Conservation (phyloP, 1,284 basidiomycete genomes). For the Leccinum variabile region DNA sequence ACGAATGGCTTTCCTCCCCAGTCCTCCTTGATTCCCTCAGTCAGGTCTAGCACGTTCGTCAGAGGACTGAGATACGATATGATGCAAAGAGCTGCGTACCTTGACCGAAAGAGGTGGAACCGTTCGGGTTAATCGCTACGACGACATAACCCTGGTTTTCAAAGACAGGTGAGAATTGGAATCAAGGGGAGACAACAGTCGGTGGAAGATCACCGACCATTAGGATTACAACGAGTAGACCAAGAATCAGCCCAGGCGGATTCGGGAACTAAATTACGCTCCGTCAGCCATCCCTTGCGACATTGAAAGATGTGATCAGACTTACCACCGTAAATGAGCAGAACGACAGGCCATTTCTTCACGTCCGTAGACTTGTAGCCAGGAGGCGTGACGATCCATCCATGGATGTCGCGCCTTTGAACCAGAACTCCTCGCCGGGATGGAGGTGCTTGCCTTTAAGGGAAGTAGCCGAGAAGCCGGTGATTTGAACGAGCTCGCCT, state of each 20-base stretch:
- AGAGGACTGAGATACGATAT: neutral
- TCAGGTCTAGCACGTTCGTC: slow-evolving; percentile 57
- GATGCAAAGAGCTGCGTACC: slow-evolving; percentile 39
- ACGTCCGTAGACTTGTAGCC: slow-evolving; percentile 65
- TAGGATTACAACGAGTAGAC: slow-evolving; percentile 88
- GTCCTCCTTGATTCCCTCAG: slow-evolving; percentile 74
- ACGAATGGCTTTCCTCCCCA: slow-evolving; percentile 89
- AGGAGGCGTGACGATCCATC: slow-evolving; percentile 78
- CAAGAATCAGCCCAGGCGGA: slow-evolving; percentile 82
- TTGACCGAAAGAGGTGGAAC: slow-evolving; percentile 87
- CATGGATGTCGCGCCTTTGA: slow-evolving; percentile 83
- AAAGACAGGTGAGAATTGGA: slow-evolving; percentile 50
- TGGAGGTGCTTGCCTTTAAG: slow-evolving; percentile 60
- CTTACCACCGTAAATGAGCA: slow-evolving; percentile 75
- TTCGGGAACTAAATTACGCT: slow-evolving; percentile 57
- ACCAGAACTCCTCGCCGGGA: slow-evolving; percentile 80
- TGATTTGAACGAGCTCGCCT: slow-evolving; percentile 51
- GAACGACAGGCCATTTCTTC: slow-evolving; percentile 73
- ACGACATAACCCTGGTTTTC: slow-evolving; percentile 76
- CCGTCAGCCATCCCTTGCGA: neutral
- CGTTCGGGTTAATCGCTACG: slow-evolving; percentile 86
- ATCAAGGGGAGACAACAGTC: neutral
- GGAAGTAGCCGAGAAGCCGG: slow-evolving; percentile 55
- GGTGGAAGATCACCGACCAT: slow-evolving; percentile 45
- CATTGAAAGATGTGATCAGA: neutral